Evolutionary conservation across 2,329 filamentous ascomycete species (phyloP).

Genomic region (Fusarium sarcochroum): DNA sequence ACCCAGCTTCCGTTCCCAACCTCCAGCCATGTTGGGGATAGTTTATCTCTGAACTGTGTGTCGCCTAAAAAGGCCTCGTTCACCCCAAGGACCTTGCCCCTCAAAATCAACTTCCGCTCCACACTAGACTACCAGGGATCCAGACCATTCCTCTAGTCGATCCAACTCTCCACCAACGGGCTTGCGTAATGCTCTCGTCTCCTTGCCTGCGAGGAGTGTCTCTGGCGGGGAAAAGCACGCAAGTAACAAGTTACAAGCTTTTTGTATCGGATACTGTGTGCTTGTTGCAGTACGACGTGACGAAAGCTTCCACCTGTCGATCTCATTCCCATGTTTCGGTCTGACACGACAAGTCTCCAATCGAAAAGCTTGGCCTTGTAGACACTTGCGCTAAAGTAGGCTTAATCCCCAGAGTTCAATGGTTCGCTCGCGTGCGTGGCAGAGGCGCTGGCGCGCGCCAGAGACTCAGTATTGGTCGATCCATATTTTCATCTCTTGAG

Average conservation of each 20-base stretch:
- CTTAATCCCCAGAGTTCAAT: slow-evolving; percentile 39
- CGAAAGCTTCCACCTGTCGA: slow-evolving; percentile 25
- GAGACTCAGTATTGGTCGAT: slow-evolving; percentile 20
- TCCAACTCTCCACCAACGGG: slow-evolving; percentile 32
- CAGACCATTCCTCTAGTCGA: slow-evolving; percentile 43
- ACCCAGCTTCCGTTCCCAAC: slow-evolving; percentile 24
- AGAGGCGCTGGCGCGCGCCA: slow-evolving; percentile 23
- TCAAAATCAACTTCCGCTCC: slow-evolving; percentile 14
- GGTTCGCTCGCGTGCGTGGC: slow-evolving; percentile 11
- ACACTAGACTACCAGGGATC: slow-evolving; percentile 34
- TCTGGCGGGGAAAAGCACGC: slow-evolving; percentile 8
- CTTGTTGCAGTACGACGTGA: slow-evolving; percentile 6
- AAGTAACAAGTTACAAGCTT: slow-evolving; percentile 10
- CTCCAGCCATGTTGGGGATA: slow-evolving; percentile 44
- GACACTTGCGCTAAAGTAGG: slow-evolving; percentile 21
- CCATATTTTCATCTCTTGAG: slow-evolving; percentile 20
- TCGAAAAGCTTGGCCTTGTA: slow-evolving; percentile 36
- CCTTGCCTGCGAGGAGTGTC: slow-evolving; percentile 16
- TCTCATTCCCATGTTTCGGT: slow-evolving; percentile 33
- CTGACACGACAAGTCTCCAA: slow-evolving; percentile 23
- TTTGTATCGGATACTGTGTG: slow-evolving; percentile 24
- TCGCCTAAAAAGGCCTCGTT: slow-evolving; percentile 37
- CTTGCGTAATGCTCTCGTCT: slow-evolving; percentile 44
- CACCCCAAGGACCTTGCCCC: slow-evolving; percentile 2
- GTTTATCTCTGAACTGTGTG: slow-evolving; percentile 10